Evolutionary conservation across 176 grass and related monocot species (phyloP), one percentile per base, ranked within the genome.

Genomic region (Saccharum spontaneum): DNA sequence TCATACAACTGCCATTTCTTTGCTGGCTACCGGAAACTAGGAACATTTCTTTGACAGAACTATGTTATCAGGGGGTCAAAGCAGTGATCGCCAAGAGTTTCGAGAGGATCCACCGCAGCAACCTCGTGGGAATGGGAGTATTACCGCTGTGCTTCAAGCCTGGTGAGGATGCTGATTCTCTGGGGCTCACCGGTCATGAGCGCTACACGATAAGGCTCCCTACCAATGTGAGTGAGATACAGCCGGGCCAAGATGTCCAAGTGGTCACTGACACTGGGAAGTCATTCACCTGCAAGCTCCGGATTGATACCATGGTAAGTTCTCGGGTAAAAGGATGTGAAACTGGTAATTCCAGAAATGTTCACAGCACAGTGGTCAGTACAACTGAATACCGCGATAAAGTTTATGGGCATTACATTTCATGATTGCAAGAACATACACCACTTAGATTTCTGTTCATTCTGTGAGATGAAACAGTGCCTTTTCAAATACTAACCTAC

Each of bases 31-130:
- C 17, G 1, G 10, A 11, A 76, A 34, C 86, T 24, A 10, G 15
- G 12, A 18, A 33, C n/a, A 33, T 75, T 16, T 84, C 5, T 83
- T 48, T 84, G 50, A 49, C 40, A 14, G 31, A 78, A 67, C 37
- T 43, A 23, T 49, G 17, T 79, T 75, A 74, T 78, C 89, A 98
- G 97, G 97, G 97, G 78, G 91, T 98, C 24, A 98, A 94, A 93
- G 97, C 97, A 8, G 97, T 95, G 63, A 94, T 95, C 30, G 88
- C 97, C 11, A 96, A 98, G 91, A 96, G 97, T 64, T 98, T 98
- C 0, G 97, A 98, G 91, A 93, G 90, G 75, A 98, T 98, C 76
- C 97, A 98, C 64, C 86, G 97, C 69, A 98, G 97, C 80, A 98
- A 95, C 78, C 87, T 98, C 66, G 97, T 95, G 16, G 97, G 97